Evolutionary conservation across 2,329 filamentous ascomycete genomes (phyloP).

Genomic region (Aschersonia sp.): DNA sequence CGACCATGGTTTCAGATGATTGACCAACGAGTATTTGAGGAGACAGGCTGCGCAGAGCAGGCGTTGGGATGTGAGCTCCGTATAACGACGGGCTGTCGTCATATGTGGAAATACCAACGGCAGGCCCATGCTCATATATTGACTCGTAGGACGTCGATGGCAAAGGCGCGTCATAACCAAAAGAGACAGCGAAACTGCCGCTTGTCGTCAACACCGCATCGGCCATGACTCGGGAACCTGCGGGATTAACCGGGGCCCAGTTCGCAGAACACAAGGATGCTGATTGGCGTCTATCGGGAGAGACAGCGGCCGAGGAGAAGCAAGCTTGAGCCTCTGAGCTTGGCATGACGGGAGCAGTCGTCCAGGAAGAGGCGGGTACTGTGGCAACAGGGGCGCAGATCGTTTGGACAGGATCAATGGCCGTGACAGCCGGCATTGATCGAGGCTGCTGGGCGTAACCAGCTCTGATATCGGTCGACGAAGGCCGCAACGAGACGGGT

Average conservation of each 20-base stretch:
- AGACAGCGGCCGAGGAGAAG: slow-evolving; percentile 26
- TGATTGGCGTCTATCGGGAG: slow-evolving; percentile 15
- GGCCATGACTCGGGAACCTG: slow-evolving; percentile 7
- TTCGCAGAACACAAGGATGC: slow-evolving; percentile 12
- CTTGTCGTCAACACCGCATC: slow-evolving; percentile 9
- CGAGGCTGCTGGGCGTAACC: no score
- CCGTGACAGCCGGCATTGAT: no score
- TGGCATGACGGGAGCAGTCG: slow-evolving; percentile 24
- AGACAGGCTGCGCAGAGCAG: slow-evolving; percentile 33
- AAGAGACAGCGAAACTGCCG: slow-evolving; percentile 12
- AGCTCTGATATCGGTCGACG: slow-evolving; percentile 5
- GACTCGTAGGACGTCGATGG: slow-evolving; percentile 15
- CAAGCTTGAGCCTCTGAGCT: slow-evolving; percentile 32
- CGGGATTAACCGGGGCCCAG: slow-evolving; percentile 18
- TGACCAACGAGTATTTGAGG: slow-evolving; percentile 30
- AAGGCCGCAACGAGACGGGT: slow-evolving; percentile 5
- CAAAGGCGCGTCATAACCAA: slow-evolving; percentile 14
- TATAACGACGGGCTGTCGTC: slow-evolving; percentile 16
- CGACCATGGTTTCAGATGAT: slow-evolving; percentile 34
- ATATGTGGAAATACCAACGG: slow-evolving; percentile 19
- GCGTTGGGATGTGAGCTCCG: slow-evolving; percentile 19
- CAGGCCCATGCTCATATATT: slow-evolving; percentile 16
- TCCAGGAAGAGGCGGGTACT: slow-evolving; percentile 12
- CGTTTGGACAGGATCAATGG: neutral
- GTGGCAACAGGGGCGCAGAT: slow-evolving; percentile 10